A percentile compares a stretch with the other conserved stretches of the same genome.
phyloP scores from a whole-genome alignment of 306 rosid genomes.

The Morella rubra region DNA sequence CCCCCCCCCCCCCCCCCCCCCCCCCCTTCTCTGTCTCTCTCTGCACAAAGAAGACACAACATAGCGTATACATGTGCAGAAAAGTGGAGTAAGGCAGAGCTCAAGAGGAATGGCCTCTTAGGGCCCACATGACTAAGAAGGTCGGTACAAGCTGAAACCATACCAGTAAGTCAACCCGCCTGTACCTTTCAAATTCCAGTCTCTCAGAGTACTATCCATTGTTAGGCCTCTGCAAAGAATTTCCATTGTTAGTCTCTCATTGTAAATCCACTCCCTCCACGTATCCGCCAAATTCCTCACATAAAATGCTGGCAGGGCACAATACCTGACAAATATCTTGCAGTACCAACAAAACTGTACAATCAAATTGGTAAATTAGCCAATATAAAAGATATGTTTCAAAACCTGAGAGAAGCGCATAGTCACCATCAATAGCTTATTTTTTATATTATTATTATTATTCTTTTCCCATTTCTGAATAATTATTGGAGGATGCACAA shows the following conservation, averaged over 20 bases:
- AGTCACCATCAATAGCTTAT: conserved; percentile 23
- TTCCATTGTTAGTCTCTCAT: no score
- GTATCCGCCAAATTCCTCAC: not conserved
- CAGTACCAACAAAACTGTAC: not conserved
- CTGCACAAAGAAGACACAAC: no score
- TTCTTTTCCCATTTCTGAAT: conserved; percentile 22
- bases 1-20: no score
- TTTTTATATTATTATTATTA: conserved; percentile 3
- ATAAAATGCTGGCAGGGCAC: not conserved
- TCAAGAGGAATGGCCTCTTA: no score
- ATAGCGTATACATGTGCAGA: no score
- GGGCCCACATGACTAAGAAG: not conserved
- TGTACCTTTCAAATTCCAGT: not conserved
- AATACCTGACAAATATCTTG: not conserved
- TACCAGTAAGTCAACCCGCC: no score
- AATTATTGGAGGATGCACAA: conserved; percentile 33
- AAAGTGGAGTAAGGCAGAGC: no score
- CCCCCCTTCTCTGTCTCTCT: no score
- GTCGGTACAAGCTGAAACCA: not conserved
- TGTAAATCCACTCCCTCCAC: not conserved
- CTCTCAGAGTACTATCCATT: not conserved
- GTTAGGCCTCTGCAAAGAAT: not conserved
- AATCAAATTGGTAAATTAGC: not conserved
- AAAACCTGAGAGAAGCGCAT: not conserved
- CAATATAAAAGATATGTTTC: not conserved